These are phyloP conservation scores for Penicillium psychrofluorescens DNA, from an alignment of 495 filamentous ascomycete species.

Conservation along the genomic window DNA sequence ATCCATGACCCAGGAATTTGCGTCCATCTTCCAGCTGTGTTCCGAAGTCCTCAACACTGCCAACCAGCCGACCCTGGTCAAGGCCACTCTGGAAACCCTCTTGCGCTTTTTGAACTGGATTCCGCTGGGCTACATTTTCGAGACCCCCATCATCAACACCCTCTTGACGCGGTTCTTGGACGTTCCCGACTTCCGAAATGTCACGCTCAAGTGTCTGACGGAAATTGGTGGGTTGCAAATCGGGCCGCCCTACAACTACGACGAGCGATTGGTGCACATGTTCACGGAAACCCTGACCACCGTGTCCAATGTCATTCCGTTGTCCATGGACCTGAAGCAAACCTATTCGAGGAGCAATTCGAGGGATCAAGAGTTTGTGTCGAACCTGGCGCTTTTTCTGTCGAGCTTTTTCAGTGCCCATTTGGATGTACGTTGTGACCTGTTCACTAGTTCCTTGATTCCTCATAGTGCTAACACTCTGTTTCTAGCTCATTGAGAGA, in stretches of 20 bases:
- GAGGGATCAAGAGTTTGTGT: slow-evolving; percentile 93
- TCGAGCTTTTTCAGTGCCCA: slow-evolving; percentile 94
- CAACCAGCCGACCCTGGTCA: slow-evolving; percentile 80
- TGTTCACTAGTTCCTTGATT: background rate
- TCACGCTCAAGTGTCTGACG: slow-evolving; percentile 92
- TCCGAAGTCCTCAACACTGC: slow-evolving; percentile 86
- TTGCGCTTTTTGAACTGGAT: slow-evolving; percentile 99
- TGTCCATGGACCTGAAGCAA: slow-evolving; percentile 78
- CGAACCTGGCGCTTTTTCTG: slow-evolving; percentile 91
- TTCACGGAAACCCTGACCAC: slow-evolving; percentile 90
- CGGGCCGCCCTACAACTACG: slow-evolving; percentile 71
- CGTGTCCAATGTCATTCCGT: slow-evolving; percentile 83
- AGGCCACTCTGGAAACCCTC: slow-evolving; percentile 88
- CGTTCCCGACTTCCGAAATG: slow-evolving; percentile 86
- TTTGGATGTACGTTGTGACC: slow-evolving; percentile 59
- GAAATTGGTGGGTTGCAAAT: slow-evolving; percentile 90
- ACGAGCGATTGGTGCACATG: slow-evolving; percentile 92
- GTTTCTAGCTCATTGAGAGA: slow-evolving; percentile 77
- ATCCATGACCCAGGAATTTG: slow-evolving; percentile 97
- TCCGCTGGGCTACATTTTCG: slow-evolving; percentile 95
- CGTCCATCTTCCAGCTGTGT: slow-evolving; percentile 93
- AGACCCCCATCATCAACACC: slow-evolving; percentile 93
- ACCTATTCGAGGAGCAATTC: slow-evolving; percentile 87
- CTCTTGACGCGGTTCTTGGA: slow-evolving; percentile 84
- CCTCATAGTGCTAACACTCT: background rate